A percentile compares a stretch with the other conserved stretches of the same genome.
These are phyloP conservation scores for Cercospora beticola DNA, from an alignment of 2,329 filamentous ascomycete species.

Conservation along the genomic window DNA sequence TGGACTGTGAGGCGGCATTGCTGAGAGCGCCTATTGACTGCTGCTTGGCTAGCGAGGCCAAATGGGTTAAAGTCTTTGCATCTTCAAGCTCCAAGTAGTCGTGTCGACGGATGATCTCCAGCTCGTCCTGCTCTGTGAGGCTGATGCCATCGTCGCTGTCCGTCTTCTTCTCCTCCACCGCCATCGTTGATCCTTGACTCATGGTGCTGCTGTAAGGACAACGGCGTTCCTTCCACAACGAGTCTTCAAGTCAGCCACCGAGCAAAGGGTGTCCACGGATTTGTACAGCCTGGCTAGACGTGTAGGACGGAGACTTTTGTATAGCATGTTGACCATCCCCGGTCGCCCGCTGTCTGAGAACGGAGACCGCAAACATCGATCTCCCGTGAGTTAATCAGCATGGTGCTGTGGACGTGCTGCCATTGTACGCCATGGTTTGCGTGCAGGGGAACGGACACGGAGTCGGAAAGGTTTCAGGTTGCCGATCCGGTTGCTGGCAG, in stretches of 20 bases:
- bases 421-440: not conserved
- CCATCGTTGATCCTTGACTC: not conserved
- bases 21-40: not conserved
- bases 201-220: not conserved
- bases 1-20: not conserved
- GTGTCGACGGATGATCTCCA: not conserved
- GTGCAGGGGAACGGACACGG: not conserved
- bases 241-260: not conserved
- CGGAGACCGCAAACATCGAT: not conserved
- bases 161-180: not conserved
- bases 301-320: not conserved
- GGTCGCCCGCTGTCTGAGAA: not conserved
- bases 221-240: not conserved
- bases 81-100: conserved; percentile 7
- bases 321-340: not conserved
- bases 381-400: not conserved
- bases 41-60: conserved; percentile 3
- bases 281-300: not conserved
- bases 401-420: not conserved
- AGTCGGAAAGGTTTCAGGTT: not conserved
- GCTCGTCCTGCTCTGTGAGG: not conserved
- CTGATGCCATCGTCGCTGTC: not conserved
- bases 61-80: not conserved
- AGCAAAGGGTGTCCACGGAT: not conserved
- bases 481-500: not conserved